A percentile compares a stretch with the other conserved stretches of the same genome.
phyloP scores from a whole-genome alignment of 371 early-diverging fungal species.

The Mortierella sp. region DNA sequence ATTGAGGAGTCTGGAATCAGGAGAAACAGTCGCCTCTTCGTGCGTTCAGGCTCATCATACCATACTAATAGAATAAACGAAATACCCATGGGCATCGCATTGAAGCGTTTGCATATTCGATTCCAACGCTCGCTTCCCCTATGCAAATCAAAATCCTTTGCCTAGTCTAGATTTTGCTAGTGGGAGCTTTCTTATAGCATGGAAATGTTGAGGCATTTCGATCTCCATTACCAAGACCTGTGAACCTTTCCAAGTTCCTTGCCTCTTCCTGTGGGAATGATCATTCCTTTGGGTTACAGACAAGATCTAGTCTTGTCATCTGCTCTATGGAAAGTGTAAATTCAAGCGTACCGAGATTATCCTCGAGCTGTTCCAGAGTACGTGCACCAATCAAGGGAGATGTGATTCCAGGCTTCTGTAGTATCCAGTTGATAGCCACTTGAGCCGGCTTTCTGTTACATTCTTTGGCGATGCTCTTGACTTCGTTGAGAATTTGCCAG shows the following conservation, averaged over 20 bases:
- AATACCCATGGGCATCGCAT: too few species aligned
- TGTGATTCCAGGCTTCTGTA: constrained; percentile 61
- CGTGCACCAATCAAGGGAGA: constrained; percentile 59
- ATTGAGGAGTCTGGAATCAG: too few species aligned
- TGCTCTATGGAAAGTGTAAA: constrained; percentile 55
- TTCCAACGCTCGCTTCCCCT: too few species aligned
- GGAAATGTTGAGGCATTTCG: constrained; percentile 41
- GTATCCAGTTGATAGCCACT: constrained; percentile 59
- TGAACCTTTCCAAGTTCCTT: constrained; percentile 18
- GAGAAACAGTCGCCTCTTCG: too few species aligned
- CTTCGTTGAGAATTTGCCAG: constrained; percentile 57
- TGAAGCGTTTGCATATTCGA: too few species aligned
- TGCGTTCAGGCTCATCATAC: not conserved
- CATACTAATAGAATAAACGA: not conserved
- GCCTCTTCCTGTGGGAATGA: constrained; percentile 47
- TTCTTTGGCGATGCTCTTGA: constrained; percentile 55
- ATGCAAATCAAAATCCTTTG: not conserved
- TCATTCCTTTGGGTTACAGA: constrained; percentile 47
- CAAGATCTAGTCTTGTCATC: constrained; percentile 54
- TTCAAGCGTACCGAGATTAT: constrained; percentile 55
- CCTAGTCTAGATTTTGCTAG: constrained; percentile 23
- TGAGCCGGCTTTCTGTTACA: constrained; percentile 55
- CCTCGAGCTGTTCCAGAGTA: constrained; percentile 53
- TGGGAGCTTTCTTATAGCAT: constrained; percentile 26
- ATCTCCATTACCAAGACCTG: constrained; percentile 26